Evolutionary conservation across 192 early-diverging fungal species (phyloP), one percentile per base, ranked within the genome.

Genomic region (Rhizoclosmatium globosum): DNA sequence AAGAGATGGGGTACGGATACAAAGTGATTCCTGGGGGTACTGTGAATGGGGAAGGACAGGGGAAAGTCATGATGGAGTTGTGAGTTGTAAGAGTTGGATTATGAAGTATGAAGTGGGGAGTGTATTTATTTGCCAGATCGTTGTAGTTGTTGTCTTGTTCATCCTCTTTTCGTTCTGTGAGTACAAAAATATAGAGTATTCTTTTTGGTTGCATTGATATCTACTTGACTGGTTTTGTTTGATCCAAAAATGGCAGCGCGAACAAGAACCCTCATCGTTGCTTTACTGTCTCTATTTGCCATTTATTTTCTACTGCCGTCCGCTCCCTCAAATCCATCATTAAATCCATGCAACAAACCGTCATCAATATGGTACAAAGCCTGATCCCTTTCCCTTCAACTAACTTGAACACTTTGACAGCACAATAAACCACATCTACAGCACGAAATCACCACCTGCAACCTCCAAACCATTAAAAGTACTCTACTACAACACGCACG

Each of bases 401-500:
- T 31, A 31, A 31, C 31, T 31, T 31, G 31, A 31, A 31, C 31
- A 31, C 21, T 58, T 58, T 58, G 57, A 58, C 21, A n/a, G 65
- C 74, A 81, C 11, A 76, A 89, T 86, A 68, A 89, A 80, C 31
- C 85, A 82, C 66, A 89, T 79, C 46, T 81, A 85, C 17, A 86
- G 85, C 75, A 82, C 86, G 64, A 47, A 39, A 4, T 21, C 60
- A 19, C 60, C 60, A 62, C 60, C 60, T 1, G 38, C 60, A 7
- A 62, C 60, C 0, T 19, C 60, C 60, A 62, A 62, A 23, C 42
- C 70, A 3, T 41, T 72, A 7, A 9, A 38, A 6, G 73, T 50
- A 45, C 45, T 74, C 19, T 74, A 74, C 44, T 74, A 74, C 73
- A 74, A 60, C 45, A 74, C 73, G 6, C 73, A 74, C 60, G 56